phyloP scores from a whole-genome alignment of 352 stramenopile genomes.

The Globisporangium camurandrum region DNA sequence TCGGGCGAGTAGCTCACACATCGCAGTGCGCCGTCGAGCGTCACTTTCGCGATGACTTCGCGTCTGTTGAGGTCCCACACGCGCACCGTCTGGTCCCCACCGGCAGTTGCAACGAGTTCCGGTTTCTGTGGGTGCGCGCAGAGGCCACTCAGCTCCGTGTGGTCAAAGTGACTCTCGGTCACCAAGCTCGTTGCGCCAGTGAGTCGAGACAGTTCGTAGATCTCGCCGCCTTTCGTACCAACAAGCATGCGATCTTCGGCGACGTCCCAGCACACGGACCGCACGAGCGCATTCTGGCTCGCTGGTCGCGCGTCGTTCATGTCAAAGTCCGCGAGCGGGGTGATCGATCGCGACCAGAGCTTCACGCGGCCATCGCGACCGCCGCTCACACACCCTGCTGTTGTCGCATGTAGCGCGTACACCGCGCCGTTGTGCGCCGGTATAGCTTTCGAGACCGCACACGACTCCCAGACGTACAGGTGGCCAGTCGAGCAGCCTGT shows the following conservation, averaged over 20 bases:
- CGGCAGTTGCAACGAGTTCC: constrained; percentile 57
- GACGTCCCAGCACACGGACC: constrained; percentile 59
- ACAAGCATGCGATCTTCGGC: constrained; percentile 64
- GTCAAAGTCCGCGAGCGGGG: constrained; percentile 56
- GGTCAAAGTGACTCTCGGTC: constrained; percentile 55
- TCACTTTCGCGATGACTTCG: constrained; percentile 43
- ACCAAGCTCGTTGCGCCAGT: constrained; percentile 53
- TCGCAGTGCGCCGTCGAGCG: constrained; percentile 48
- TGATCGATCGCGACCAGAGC: constrained; percentile 46
- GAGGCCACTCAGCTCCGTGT: constrained; percentile 40
- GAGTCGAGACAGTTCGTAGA: constrained; percentile 61
- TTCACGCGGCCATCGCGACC: constrained; percentile 63
- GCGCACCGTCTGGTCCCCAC: constrained; percentile 58
- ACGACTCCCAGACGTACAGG: constrained; percentile 67
- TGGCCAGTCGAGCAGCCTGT: constrained; percentile 61
- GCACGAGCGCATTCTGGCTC: constrained; percentile 31
- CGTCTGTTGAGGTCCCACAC: constrained; percentile 57
- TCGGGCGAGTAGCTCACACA: constrained; percentile 57
- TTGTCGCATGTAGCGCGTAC: constrained; percentile 56
- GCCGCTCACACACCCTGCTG: constrained; percentile 44
- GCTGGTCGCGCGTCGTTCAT: constrained; percentile 44
- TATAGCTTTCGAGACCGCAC: constrained; percentile 39
- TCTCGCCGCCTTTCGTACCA: constrained; percentile 54
- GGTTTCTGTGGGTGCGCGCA: constrained; percentile 32
- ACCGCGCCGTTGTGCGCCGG: constrained; percentile 63